Evolutionary conservation across 2,329 filamentous ascomycete species (phyloP), one percentile per base, ranked within the genome.

Genomic region (Arthrobotrys musiformis): DNA sequence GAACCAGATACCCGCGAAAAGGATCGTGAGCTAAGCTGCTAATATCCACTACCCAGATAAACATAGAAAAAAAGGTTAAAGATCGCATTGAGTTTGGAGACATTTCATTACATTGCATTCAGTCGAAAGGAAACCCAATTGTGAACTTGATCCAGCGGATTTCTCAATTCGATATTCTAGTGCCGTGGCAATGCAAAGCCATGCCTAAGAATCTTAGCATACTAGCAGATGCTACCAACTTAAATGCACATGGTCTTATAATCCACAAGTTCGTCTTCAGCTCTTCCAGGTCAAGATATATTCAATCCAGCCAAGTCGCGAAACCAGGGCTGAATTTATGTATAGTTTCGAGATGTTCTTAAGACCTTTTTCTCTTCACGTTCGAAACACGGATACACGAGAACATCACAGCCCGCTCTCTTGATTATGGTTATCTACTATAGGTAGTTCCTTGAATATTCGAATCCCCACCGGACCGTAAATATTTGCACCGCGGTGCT

Each of bases 141-240:
- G 17, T 22, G 52, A 9, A 33, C 19, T 6, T n/a, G 54, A 58
- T 58, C 33, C 22, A 26, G 19, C 54, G 54, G 54, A 5, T n/a
- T 24, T 6, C n/a, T 19, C 17, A 58, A 40, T n/a, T n/a, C n/a
- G n/a, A n/a, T n/a, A n/a, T n/a, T n/a, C n/a, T n/a, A n/a, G n/a
- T n/a, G 33, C 33, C 30, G 54, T 40, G 44, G 42, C 61, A 50
- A 52, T 26, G 30, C 24, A 50, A 52, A 37, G 30, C 24, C 42
- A n/a, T n/a, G 40, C 15, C 61, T 26, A 37, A 64, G 61, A 64
- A n/a, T 11, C 61, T 64, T 26, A 48, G 44, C 26, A 64, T 58
- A 40, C 30, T 58, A 58, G 54, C 54, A 58, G 33, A 24, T 40
- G 44, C 61, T 48, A 64, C 28, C 61, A 13, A 35, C 26, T 28